Conservation (phyloP, 1,139 yeast species). For the Diutina mesorugosa region DNA sequence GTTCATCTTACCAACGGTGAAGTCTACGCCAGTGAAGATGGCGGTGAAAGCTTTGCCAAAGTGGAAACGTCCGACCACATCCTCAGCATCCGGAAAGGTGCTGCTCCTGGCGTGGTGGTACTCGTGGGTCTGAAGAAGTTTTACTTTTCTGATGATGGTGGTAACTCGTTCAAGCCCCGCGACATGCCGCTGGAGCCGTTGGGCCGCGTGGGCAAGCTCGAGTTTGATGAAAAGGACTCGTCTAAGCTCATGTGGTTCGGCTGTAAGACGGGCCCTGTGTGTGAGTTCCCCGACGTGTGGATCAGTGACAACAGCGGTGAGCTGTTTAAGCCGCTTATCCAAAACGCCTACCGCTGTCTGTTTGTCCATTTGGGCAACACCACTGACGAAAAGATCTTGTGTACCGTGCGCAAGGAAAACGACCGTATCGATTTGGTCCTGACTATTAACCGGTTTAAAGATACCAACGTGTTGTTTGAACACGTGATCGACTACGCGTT, state of each 20-base stretch:
- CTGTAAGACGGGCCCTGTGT: constrained; percentile 19
- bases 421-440: constrained; percentile 9
- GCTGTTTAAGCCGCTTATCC: constrained; percentile 38
- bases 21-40: constrained; percentile 62
- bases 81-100: constrained; percentile 44
- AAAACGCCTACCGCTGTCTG: constrained; percentile 47
- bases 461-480: constrained; percentile 27
- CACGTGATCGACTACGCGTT: constrained; percentile 53
- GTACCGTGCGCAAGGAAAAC: constrained; percentile 31
- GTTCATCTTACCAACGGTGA: constrained; percentile 39
- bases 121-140: constrained; percentile 42
- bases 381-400: constrained; percentile 40
- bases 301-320: constrained; percentile 54
- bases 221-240: constrained; percentile 42
- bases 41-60: constrained; percentile 50
- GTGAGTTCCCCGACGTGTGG: constrained; percentile 26
- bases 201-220: constrained; percentile 6
- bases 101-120: constrained; percentile 50
- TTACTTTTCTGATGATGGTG: constrained; percentile 58
- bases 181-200: not conserved
- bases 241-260: constrained; percentile 64
- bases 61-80: constrained; percentile 37
- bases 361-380: constrained; percentile 36
- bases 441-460: constrained; percentile 33
- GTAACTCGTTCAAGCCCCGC: constrained; percentile 28